phyloP scores from a whole-genome alignment of 2,329 filamentous ascomycete genomes.

The Neospermospora avenae region DNA sequence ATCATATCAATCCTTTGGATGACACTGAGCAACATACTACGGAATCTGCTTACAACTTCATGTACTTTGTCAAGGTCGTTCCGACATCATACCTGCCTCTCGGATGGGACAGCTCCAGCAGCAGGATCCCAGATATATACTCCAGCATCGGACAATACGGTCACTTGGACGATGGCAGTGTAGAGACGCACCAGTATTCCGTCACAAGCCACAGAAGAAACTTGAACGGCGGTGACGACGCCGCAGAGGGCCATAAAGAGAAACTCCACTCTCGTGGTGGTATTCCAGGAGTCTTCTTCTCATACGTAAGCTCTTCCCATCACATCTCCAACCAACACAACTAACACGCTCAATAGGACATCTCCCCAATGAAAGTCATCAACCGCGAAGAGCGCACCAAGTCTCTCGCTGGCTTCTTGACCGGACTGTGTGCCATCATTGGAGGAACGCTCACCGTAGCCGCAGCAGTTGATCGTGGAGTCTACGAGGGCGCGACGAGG shows the following conservation, averaged over 20 bases:
- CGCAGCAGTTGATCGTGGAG: conserved; percentile 82
- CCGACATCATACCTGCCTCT: conserved; percentile 92
- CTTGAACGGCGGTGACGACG: conserved; percentile 77
- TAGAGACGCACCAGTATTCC: conserved; percentile 98
- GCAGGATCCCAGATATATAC: conserved; percentile 42
- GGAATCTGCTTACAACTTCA: conserved; percentile 89
- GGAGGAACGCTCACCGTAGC: conserved; percentile 95
- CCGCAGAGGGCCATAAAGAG: conserved; percentile 86
- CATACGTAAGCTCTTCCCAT: conserved; percentile 65
- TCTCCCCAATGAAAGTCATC: conserved; percentile 99
- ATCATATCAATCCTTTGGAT: conserved; percentile 91
- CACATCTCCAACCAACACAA: background rate
- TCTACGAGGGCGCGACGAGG: conserved; percentile 83
- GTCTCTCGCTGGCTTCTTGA: conserved; percentile 87
- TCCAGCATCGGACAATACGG: conserved; percentile 68
- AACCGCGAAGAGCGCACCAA: conserved; percentile 90
- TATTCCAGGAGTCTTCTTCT: conserved; percentile 98
- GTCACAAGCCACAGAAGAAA: conserved; percentile 96
- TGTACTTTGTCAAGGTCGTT: conserved; percentile 99
- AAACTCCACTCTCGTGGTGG: conserved; percentile 84
- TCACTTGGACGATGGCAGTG: conserved; percentile 66
- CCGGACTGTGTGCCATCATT: conserved; percentile 90
- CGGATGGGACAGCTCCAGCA: conserved; percentile 63
- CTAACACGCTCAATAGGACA: conserved; percentile 60
- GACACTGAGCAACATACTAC: conserved; percentile 70